Base-by-base conservation (phyloP, 768 basidiomycete genomes). In the Termitomyces sp. region DNA sequence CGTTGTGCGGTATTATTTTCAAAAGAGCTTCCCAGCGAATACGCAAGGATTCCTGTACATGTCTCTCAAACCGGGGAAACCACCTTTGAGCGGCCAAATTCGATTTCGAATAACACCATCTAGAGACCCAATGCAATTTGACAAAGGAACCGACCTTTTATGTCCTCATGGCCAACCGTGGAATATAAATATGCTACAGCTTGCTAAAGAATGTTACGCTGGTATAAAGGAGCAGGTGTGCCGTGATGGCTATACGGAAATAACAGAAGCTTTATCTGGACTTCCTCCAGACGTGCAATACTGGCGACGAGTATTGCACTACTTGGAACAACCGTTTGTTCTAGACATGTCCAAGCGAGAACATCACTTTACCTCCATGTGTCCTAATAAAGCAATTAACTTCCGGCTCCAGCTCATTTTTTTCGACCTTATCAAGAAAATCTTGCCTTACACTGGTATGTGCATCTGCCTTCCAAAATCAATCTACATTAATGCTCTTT, bases 321-420 rank as follows among this genome's bases (percentile, higher is more conserved):
- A 46, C 18, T 32, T 54, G 36, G 53, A 54, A 35, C 53, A 58
- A 28, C 58, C 53, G 6, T 58, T 58, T 18, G 3, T 58, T 47
- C 0, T 40, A 6, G 46, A 53, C 22, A 4, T 43, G 6, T 24
- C 35, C 10, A 4, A 22, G 1, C 1, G 4, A 2, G 0, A 6
- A 0, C 8, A 13, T n/a, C 1, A 2, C 12, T 22, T 44, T 3
- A 22, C 10, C 20, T 22, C 13, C 12, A 4, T 44, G 5, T 22
- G 1, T 12, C 43, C 12, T 13, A 2, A 44, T 44, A 12, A 22
- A 22, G 13, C 12, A 6, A 22, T 6, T 10, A 22, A 5, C 8
- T 2, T 3, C 9, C 20, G n/a, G 10, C 4, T 44, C 12, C 4
- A 13, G 1, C 0, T 1, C 20, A 22, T 44, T 22, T 44, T 44